These are phyloP conservation scores for Coniella vitis DNA, from an alignment of 2,329 filamentous ascomycete species.

Conservation along the genomic window DNA sequence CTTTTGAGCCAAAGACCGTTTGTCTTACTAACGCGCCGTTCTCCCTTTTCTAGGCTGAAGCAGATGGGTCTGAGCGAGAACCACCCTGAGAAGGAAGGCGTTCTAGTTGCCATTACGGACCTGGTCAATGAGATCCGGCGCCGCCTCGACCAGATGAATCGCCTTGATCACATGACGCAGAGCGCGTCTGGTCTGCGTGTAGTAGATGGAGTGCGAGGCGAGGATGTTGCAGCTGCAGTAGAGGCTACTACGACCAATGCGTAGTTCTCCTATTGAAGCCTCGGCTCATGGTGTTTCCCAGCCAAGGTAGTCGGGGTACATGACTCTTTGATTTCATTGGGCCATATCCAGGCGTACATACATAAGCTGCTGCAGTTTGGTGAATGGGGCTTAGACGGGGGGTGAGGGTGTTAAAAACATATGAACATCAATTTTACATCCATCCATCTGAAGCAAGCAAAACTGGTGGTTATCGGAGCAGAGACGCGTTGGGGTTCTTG, in stretches of 20 bases:
- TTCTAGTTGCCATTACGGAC: conserved; percentile 59
- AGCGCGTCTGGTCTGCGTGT: conserved; percentile 40
- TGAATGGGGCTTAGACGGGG: too few species aligned
- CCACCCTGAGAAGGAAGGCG: conserved; percentile 85
- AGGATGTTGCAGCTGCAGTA: conserved; percentile 26
- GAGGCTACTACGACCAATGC: conserved; percentile 13
- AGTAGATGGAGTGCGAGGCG: conserved; percentile 39
- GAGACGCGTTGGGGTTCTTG: too few species aligned
- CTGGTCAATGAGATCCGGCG: conserved; percentile 53
- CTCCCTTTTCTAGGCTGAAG: conserved; percentile 35
- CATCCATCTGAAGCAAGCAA: too few species aligned
- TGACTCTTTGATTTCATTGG: too few species aligned
- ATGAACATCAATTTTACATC: too few species aligned
- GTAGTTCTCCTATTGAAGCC: background rate
- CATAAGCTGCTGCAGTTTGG: too few species aligned
- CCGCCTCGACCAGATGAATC: conserved; percentile 34
- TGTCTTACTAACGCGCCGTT: background rate
- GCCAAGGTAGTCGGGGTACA: too few species aligned
- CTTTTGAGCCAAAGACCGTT: background rate
- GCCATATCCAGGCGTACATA: too few species aligned
- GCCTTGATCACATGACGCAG: conserved; percentile 36
- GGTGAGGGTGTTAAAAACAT: too few species aligned
- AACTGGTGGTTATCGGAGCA: too few species aligned
- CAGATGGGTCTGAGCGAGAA: conserved; percentile 65
- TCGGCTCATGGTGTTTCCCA: too few species aligned